These are phyloP conservation scores for Diplosphaera chodatii DNA, from an alignment of 139 green algal species.

Conservation along the genomic window DNA sequence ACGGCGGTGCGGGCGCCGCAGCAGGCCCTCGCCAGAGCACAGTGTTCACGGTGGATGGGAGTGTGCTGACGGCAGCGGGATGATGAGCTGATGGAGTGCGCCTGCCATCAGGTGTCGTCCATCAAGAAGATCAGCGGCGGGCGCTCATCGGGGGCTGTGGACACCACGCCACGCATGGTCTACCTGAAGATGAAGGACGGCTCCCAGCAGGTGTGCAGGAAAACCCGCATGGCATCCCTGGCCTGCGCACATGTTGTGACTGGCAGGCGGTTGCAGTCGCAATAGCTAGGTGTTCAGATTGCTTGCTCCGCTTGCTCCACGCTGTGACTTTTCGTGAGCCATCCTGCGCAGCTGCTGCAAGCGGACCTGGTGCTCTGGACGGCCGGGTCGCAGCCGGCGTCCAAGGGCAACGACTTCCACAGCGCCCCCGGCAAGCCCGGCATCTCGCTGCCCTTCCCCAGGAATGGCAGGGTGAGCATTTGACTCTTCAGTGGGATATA, in stretches of 20 bases:
- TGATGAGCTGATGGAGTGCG: no score
- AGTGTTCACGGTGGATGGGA: no score
- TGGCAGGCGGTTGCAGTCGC: no score
- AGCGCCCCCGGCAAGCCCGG: neutral
- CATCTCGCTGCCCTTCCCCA: conserved; percentile 64
- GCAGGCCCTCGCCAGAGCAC: no score
- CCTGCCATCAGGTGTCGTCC: conserved; percentile 13
- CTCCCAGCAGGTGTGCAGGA: neutral
- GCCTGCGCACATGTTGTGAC: no score
- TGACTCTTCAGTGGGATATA: no score
- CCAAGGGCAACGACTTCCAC: conserved; percentile 4
- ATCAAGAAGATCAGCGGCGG: conserved; percentile 9
- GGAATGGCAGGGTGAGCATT: conserved; percentile 8
- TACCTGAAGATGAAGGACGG: conserved; percentile 14
- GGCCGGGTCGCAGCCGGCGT: conserved; percentile 60
- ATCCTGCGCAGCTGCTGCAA: conserved; percentile 24
- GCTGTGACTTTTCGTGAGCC: neutral
- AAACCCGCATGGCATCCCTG: no score
- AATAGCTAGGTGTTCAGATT: no score
- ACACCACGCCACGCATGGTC: conserved; percentile 15
- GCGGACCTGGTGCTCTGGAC: conserved; percentile 86
- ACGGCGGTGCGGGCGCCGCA: no score
- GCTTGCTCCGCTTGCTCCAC: no score
- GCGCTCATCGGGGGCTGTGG: neutral
- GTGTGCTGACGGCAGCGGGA: no score